phyloP scores from a whole-genome alignment of 495 filamentous ascomycete genomes.

The Schizothecium vesticola region DNA sequence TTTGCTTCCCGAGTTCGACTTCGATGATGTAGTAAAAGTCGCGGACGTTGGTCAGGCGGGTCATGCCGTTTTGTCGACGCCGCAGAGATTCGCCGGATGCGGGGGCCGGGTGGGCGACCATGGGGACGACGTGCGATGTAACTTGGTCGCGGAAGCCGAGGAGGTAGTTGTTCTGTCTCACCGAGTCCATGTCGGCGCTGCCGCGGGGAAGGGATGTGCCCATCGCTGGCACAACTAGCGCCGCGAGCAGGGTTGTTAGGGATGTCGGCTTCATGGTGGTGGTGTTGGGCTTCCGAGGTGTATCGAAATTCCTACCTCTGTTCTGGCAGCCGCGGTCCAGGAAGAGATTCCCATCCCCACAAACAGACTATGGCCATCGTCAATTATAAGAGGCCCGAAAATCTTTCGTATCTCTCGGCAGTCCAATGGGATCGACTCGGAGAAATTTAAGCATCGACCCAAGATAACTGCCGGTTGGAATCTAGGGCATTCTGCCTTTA shows the following conservation, averaged over 20 bases:
- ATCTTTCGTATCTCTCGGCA: neutral
- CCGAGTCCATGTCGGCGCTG: neutral
- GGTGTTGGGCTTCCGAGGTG: neutral
- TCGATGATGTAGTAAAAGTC: conserved; percentile 35
- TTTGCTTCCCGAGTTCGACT: conserved; percentile 37
- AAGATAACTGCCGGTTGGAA: conserved; percentile 2
- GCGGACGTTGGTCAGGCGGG: conserved; percentile 23
- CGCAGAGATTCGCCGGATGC: neutral
- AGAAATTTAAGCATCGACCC: neutral
- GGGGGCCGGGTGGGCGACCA: neutral
- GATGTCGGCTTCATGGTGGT: neutral
- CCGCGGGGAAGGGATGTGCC: neutral
- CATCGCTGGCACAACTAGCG: neutral
- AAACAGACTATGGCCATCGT: neutral
- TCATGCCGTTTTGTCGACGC: conserved; percentile 2
- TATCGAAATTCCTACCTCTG: too few species aligned
- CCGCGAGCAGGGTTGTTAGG: neutral
- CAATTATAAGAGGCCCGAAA: neutral
- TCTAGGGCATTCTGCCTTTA: conserved; percentile 9
- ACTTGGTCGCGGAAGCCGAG: conserved; percentile 5
- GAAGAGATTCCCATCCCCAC: neutral
- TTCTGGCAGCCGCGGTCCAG: neutral
- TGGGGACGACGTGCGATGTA: conserved; percentile 3
- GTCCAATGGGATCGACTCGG: neutral
- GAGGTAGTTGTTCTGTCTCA: neutral